Evolutionary conservation across 2,329 filamentous ascomycete genomes (phyloP).

Genomic region (Xylariaceae sp.): DNA sequence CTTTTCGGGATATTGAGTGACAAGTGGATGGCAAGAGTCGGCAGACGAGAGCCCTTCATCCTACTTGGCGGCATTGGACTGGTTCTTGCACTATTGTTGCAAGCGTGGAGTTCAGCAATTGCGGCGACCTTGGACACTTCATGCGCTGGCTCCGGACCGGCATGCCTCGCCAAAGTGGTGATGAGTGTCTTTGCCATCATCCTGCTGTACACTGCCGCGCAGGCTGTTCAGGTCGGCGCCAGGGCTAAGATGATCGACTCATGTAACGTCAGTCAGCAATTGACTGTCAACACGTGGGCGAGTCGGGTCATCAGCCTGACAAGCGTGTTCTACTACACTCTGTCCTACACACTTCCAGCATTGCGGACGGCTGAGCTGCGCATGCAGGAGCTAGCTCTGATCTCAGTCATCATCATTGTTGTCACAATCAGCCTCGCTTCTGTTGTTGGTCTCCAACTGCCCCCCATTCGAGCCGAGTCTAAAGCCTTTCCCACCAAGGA

Average conservation of each 20-base stretch:
- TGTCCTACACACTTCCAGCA: constrained; percentile 1
- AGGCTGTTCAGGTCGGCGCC: constrained; percentile 2
- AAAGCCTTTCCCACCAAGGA: too few species aligned
- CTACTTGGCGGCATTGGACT: too few species aligned
- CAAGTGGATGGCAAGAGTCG: not conserved
- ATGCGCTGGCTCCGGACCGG: too few species aligned
- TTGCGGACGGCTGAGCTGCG: constrained; percentile 3
- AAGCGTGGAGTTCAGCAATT: too few species aligned
- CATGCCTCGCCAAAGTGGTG: constrained; percentile 1
- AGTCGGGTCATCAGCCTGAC: constrained; percentile 5
- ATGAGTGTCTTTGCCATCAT: constrained; percentile 1
- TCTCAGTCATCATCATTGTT: constrained; percentile 4
- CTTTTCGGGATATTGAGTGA: constrained; percentile 4
- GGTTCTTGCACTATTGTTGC: too few species aligned
- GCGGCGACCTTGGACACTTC: too few species aligned
- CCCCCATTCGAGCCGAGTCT: too few species aligned
- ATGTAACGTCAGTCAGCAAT: constrained; percentile 1
- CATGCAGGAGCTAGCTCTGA: constrained; percentile 7
- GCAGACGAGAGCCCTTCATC: not conserved
- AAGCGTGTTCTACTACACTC: constrained; percentile 5
- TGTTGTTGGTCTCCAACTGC: not conserved
- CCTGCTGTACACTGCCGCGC: constrained; percentile 2
- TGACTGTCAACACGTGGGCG: constrained; percentile 2
- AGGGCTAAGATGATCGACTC: constrained; percentile 4
- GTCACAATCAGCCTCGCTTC: not conserved